Percentiles rank a stretch among this genome's conserved stretches.
phyloP scores from a whole-genome alignment of 2,329 filamentous ascomycete genomes.

The Diaporthe citrichinensis region DNA sequence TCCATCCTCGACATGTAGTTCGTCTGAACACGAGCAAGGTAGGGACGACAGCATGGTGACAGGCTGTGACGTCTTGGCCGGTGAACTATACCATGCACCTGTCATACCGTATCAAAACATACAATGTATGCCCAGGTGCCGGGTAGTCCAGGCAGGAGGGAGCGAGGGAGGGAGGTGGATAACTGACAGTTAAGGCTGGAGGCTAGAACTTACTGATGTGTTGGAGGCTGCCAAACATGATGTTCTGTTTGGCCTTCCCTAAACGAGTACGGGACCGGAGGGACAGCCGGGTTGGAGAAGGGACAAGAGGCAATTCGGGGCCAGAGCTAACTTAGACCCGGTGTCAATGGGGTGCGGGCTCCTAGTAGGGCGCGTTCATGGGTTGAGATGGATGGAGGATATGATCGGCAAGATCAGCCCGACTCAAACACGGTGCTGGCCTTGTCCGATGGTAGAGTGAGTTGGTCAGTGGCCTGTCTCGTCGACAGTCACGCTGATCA shows the following conservation, averaged over 20 bases:
- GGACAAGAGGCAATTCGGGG: constrained; percentile 10
- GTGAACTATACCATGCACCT: not conserved
- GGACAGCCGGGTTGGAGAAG: not conserved
- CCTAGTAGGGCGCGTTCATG: not conserved
- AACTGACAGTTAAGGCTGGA: not conserved
- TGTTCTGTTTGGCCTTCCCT: constrained; percentile 37
- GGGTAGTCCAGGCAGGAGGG: not conserved
- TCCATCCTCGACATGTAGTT: not conserved
- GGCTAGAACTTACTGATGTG: constrained; percentile 54
- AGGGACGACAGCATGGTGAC: constrained; percentile 18
- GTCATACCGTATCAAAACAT: constrained; percentile 8
- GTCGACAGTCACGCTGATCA: constrained; percentile 17
- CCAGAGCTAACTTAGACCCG: constrained; percentile 24
- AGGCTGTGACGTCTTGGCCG: constrained; percentile 23
- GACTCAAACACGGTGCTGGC: constrained; percentile 31
- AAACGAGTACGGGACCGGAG: constrained; percentile 4
- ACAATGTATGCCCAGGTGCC: constrained; percentile 3
- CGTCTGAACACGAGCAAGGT: constrained; percentile 7
- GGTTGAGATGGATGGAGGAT: constrained; percentile 1
- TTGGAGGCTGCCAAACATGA: constrained; percentile 61
- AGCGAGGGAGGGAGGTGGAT: not conserved
- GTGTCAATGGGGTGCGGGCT: not conserved
- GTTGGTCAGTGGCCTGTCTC: constrained; percentile 1
- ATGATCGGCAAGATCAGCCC: constrained; percentile 28
- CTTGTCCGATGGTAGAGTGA: constrained; percentile 11